Conservation (phyloP, 148 eudicot species). For the Rhododendron henanense region DNA sequence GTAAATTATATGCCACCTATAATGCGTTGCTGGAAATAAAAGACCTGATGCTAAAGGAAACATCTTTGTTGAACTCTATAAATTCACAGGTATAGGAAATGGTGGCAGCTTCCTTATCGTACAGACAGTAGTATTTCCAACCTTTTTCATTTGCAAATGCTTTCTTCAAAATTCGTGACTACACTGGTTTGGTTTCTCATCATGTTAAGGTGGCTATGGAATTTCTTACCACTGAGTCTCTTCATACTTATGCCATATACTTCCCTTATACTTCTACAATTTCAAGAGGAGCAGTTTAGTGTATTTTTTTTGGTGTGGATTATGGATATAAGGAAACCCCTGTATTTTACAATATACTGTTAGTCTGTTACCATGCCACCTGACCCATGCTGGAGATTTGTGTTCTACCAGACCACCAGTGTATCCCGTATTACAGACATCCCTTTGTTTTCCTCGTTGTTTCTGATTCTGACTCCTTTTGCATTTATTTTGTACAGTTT, state of each 20-base stretch:
- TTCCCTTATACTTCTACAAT: not conserved
- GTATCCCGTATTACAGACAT: not conserved
- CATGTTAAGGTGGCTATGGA: not conserved
- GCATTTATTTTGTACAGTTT: constrained; percentile 34
- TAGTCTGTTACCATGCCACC: not conserved
- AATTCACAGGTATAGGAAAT: constrained; percentile 50
- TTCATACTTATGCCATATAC: not conserved
- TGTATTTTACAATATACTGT: not conserved
- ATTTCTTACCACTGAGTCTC: not conserved
- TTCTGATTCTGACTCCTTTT: constrained; percentile 3
- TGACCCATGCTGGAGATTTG: not conserved
- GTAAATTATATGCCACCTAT: constrained; percentile 59
- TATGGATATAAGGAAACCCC: not conserved
- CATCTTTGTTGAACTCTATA: constrained; percentile 67
- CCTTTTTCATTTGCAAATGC: not conserved
- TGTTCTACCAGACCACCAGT: not conserved
- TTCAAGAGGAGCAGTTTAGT: not conserved
- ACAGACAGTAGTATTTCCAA: not conserved
- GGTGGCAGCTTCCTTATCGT: not conserved
- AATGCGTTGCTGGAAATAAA: constrained; percentile 69
- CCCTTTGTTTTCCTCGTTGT: not conserved
- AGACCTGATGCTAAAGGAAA: constrained; percentile 72
- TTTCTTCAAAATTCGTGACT: not conserved
- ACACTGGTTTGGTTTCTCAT: not conserved
- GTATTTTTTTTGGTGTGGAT: not conserved